Evolutionary conservation across 495 filamentous ascomycete species (phyloP), one percentile per base, ranked within the genome.

Genomic region (Penicillium manginii): DNA sequence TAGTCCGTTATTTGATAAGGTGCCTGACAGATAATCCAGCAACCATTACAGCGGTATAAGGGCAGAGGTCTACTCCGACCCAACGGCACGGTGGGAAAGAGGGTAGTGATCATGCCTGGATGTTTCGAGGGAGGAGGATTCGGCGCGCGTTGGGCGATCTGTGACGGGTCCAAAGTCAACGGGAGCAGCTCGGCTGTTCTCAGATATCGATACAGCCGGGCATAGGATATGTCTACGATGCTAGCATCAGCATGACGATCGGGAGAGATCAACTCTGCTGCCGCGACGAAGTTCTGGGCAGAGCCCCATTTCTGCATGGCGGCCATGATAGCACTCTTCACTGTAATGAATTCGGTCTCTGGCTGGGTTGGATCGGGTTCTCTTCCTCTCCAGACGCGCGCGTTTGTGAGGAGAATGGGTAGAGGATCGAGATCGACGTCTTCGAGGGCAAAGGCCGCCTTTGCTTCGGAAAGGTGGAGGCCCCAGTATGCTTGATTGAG

Each of bases 401-500:
- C 2, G 45, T 10, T 47, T 22, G 45, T 14, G 45, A 47, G 19
- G 2, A 47, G 10, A 11, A 47, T 26, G 2, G 45, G 45, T 10
- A 47, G 15, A 2, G 19, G 8, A 1, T 47, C 19, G 45, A 47
- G 7, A 9, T 23, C 18, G 21, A 5, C 9, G 1, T 10, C 9
- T 8, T 32, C 32, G 22, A 55, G 22, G 12, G 45, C 52, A 15
- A 56, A 55, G 2, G 33, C 37, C 0, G 7, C 15, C 14, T 10
- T 35, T 6, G 52, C 52, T 29, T 52, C 50, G 22, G n/a, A 12
- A 6, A 49, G 21, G 6, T 19, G 6, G 17, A 59, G 33, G 14
- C 29, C 14, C 57, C 57, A 59, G 57, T 53, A 59, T 31, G 40
- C 26, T 18, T 59, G 33, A 43, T 59, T 48, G 1, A 21, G 5